These are phyloP conservation scores for Linnemannia schmuckeri DNA, from an alignment of 192 early-diverging fungal genomes.

Conservation along the genomic window DNA sequence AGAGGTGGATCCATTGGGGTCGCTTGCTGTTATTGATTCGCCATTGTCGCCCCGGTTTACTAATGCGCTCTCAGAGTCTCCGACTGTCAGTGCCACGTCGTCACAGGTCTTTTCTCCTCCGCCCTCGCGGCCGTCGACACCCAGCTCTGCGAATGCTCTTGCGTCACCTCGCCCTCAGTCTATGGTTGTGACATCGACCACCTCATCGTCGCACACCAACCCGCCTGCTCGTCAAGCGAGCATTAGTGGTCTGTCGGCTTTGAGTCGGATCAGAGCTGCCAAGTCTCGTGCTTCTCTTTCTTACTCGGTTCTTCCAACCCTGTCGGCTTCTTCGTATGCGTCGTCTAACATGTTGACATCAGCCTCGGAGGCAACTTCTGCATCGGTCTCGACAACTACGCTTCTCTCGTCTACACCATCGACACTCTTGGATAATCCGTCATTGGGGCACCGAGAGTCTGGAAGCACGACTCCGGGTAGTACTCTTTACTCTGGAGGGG, in stretches of 20 bases:
- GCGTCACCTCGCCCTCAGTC: background rate
- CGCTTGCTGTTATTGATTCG: background rate
- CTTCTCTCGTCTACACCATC: background rate
- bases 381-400: background rate
- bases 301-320: conserved; percentile 18
- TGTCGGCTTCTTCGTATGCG: background rate
- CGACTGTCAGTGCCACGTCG: background rate
- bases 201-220: background rate
- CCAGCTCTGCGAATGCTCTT: background rate
- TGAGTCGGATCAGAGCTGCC: conserved; percentile 21
- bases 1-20: background rate
- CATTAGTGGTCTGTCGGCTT: background rate
- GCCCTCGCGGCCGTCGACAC: background rate
- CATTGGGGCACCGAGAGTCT: background rate
- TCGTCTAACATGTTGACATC: background rate
- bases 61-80: background rate
- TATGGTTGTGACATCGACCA: background rate
- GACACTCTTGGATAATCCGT: background rate
- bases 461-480: conserved; percentile 1
- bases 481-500: background rate
- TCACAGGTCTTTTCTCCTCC: background rate
- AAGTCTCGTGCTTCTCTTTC: conserved; percentile 45
- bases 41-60: background rate
- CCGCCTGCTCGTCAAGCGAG: background rate
- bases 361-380: background rate